Conservation (phyloP, 2,329 filamentous ascomycete species). For the Colletotrichum sp. region DNA sequence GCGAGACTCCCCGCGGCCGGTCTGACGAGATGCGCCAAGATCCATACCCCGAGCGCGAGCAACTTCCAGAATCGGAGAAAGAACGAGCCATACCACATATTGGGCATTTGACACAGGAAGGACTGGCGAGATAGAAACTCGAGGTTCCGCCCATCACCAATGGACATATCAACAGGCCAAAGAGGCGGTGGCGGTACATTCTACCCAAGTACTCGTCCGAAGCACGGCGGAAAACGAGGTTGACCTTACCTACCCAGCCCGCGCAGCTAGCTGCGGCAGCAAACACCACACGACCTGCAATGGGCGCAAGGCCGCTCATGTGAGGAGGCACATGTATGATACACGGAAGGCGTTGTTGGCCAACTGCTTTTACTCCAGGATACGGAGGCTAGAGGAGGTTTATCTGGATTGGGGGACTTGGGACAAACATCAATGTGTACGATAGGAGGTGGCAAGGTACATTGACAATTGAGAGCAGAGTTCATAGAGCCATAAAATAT, state of each 20-base stretch:
- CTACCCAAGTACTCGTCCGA: background rate
- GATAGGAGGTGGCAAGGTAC: background rate
- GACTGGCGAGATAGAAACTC: slow-evolving; percentile 8
- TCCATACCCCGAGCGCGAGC: background rate
- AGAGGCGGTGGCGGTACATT: background rate
- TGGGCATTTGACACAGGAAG: slow-evolving; percentile 11
- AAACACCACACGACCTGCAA: background rate
- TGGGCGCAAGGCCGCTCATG: background rate
- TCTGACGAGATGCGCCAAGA: background rate
- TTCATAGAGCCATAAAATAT: background rate
- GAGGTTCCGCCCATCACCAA: background rate
- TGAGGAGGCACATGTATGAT: background rate
- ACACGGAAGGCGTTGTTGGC: background rate
- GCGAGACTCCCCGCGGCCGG: background rate
- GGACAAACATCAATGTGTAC: background rate
- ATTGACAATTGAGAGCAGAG: background rate
- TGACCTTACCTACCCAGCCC: background rate
- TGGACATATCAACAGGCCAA: background rate
- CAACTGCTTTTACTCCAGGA: background rate
- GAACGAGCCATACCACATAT: slow-evolving; percentile 9
- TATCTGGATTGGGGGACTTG: background rate
- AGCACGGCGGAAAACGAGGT: too few relatives aligned
- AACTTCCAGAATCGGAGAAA: background rate
- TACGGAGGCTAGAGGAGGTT: background rate
- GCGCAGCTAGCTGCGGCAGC: background rate